Evolutionary conservation across 1,139 yeast genomes (phyloP).

Genomic region (Yamadazyma dushanensis): DNA sequence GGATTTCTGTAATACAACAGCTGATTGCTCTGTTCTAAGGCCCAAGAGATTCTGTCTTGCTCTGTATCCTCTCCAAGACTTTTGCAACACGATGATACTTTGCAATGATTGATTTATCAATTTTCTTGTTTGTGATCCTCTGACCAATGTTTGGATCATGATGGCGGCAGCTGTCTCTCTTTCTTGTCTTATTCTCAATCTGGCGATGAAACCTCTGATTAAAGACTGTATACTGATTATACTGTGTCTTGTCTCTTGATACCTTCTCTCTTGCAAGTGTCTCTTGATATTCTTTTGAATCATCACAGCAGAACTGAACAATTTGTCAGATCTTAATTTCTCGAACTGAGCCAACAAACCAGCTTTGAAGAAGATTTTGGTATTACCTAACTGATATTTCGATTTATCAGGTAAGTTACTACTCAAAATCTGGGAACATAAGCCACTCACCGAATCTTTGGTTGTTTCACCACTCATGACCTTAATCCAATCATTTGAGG

Average conservation of each 20-base stretch:
- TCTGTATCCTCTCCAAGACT: constrained; percentile 64
- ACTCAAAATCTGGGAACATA: constrained; percentile 68
- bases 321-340: constrained; percentile 76
- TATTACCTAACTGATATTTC: constrained; percentile 82
- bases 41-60: constrained; percentile 51
- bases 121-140: constrained; percentile 62
- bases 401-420: constrained; percentile 61
- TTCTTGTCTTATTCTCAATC: constrained; percentile 58
- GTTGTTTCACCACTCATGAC: constrained; percentile 57
- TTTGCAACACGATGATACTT: constrained; percentile 64
- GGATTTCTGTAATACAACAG: constrained; percentile 66
- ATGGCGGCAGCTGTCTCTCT: constrained; percentile 67
- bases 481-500: constrained; percentile 67
- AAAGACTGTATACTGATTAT: constrained; percentile 60
- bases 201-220: constrained; percentile 61
- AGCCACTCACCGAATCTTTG: constrained; percentile 56
- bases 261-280: constrained; percentile 61
- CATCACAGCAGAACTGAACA: constrained; percentile 73
- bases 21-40: constrained; percentile 60
- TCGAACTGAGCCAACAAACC: constrained; percentile 94
- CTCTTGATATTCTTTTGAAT: constrained; percentile 85
- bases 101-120: constrained; percentile 42
- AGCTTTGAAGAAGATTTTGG: constrained; percentile 93
- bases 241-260: constrained; percentile 54
- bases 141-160: constrained; percentile 66